Conservation (phyloP, 306 rosid species). For the Citrullus mucosospermus region DNA sequence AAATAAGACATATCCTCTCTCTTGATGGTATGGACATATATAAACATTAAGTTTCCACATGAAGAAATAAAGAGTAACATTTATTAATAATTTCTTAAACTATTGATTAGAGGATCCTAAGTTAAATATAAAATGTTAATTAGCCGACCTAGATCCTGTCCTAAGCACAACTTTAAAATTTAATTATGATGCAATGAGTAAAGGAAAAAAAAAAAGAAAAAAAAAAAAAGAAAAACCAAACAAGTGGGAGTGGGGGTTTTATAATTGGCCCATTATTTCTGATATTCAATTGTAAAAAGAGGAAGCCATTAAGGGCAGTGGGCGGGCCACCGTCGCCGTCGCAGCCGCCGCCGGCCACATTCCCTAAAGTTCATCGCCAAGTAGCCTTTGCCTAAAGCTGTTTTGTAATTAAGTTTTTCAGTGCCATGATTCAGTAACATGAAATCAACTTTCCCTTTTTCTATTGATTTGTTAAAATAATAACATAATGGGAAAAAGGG, state of each 20-base stretch:
- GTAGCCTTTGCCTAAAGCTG: neutral
- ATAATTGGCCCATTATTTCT: neutral
- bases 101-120: neutral
- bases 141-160: constrained; percentile 7
- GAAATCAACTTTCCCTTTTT: neutral
- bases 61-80: neutral
- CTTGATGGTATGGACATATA: neutral
- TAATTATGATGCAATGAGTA: neutral
- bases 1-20: neutral
- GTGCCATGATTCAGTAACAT: neutral
- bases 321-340: neutral
- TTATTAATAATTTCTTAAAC: neutral
- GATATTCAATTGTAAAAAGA: neutral
- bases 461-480: no score
- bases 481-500: no score
- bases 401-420: neutral
- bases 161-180: neutral
- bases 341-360: neutral
- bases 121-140: neutral
- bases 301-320: neutral
- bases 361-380: neutral
- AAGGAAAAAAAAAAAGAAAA: neutral
- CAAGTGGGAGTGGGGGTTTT: neutral
- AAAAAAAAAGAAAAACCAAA: neutral
- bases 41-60: neutral